phyloP scores from a whole-genome alignment of 768 basidiomycete species.

The Leccinum longicurvipes region DNA sequence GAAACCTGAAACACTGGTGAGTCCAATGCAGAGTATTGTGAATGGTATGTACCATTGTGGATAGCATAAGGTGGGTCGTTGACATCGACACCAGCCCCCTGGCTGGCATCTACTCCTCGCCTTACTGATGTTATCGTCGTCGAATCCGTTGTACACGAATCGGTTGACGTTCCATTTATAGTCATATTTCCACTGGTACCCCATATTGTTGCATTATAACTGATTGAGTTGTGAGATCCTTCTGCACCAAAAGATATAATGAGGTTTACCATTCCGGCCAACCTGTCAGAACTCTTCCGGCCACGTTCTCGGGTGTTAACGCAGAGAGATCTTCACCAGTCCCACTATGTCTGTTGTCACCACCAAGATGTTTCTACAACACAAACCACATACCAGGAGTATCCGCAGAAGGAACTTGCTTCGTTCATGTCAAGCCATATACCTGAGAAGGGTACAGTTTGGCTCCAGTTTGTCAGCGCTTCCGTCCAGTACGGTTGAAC shows the following conservation, averaged over 20 bases:
- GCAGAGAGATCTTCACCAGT: conserved; percentile 53
- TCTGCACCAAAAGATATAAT: background rate
- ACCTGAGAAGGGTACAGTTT: conserved; percentile 48
- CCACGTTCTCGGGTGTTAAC: conserved; percentile 20
- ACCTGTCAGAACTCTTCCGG: conserved; percentile 1
- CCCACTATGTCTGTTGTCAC: conserved; percentile 28
- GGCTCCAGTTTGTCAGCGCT: conserved; percentile 51
- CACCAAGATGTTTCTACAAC: background rate
- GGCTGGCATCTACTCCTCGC: conserved; percentile 46
- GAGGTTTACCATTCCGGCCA: conserved; percentile 59
- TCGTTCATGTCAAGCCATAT: conserved; percentile 75
- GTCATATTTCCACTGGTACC: conserved; percentile 73
- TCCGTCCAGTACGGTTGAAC: conserved; percentile 57
- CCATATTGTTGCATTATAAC: conserved; percentile 58
- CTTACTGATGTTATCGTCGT: conserved; percentile 19
- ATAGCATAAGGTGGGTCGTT: conserved; percentile 65
- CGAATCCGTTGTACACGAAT: conserved; percentile 25
- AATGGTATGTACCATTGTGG: conserved; percentile 51
- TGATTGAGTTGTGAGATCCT: conserved; percentile 39
- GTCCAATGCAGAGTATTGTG: background rate
- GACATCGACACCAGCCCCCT: conserved; percentile 43
- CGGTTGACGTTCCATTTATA: conserved; percentile 58
- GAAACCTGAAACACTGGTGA: conserved; percentile 35
- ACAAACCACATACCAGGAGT: conserved; percentile 42
- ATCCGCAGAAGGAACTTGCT: conserved; percentile 56